phyloP scores from a whole-genome alignment of 257 asterid species.

The Ophiorrhiza pumila region DNA sequence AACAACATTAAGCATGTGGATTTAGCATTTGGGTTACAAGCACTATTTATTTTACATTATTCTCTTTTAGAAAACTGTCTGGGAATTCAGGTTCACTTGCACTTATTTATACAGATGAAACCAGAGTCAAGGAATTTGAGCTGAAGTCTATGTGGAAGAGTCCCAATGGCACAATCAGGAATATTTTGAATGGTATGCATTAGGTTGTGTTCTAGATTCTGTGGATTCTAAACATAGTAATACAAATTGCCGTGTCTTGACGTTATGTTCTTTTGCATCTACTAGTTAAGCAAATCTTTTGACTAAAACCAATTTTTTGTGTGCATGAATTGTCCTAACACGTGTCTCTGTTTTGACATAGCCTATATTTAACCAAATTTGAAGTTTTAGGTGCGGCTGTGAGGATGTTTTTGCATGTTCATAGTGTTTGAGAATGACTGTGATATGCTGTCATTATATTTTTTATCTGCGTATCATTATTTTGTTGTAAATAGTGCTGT shows the following conservation, averaged over 20 bases:
- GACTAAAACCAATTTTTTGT: neutral
- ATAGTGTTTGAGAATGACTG: neutral
- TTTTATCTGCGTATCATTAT: too few relatives aligned
- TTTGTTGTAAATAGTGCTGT: neutral
- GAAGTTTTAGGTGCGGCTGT: neutral
- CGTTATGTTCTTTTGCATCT: neutral
- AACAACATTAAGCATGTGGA: neutral
- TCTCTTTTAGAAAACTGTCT: neutral
- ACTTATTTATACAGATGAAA: slow-evolving; percentile 57
- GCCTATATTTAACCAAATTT: neutral
- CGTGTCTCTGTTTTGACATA: too few relatives aligned
- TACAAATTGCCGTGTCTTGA: neutral
- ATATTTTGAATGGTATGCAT: slow-evolving; percentile 66
- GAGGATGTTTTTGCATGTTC: neutral
- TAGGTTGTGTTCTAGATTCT: neutral
- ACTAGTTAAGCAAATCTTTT: neutral
- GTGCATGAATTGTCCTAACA: neutral
- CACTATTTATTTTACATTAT: neutral
- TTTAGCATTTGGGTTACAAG: neutral
- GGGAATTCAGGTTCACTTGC: neutral
- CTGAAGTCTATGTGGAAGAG: slow-evolving; percentile 90
- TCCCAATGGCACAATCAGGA: slow-evolving; percentile 95
- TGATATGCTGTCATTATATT: neutral
- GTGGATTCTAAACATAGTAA: neutral
- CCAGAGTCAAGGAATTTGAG: slow-evolving; percentile 81